Base-by-base conservation (phyloP, 2,329 filamentous ascomycete species). In the Ascochyta rabiei region DNA sequence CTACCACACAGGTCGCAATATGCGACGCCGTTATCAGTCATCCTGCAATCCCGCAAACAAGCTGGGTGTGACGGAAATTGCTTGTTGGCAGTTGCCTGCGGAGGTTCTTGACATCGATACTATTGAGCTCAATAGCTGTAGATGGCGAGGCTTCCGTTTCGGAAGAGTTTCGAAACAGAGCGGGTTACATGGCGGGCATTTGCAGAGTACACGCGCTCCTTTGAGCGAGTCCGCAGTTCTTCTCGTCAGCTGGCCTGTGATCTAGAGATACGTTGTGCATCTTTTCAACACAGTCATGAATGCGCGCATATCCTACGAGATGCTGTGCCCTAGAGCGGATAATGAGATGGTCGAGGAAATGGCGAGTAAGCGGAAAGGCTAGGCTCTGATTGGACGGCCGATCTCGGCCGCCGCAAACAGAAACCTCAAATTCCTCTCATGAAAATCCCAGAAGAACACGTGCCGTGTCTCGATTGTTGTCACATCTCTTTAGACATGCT, bases 381-480 rank as follows among this genome's bases (percentile, higher is more conserved):
- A 56, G 49, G 40, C 47, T 44, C 31, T 56, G 58, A 63, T 63
- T 64, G 60, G 62, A 40, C 45, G 59, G 50, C 58, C 56, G 57
- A 66, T 55, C 44, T 64, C 63, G 62, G 63, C 62, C 30, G 37
- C 57, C 60, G 55, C 51, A 57, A 53, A 43, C 53, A 54, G 48
- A 35, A 46, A 33, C 52, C 52, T 47, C 49, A 57, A 48, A 42
- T 52, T 49, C 54, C 49, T 42, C 49, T 44, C 55, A 57, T 38
- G 44, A 51, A 50, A 54, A 48, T 47, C 35, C 21, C 35, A 41
- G 28, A 56, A 59, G 46, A 51, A 40, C 53, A 60, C 51, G 49
- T 58, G 41, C 50, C 40, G 48, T 28, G 56, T 56, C 48, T 55
- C 43, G 54, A 48, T 56, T 50, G 31, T n/a, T 28, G 16, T 50